These are phyloP conservation scores for Omphalotus olearius DNA, from an alignment of 1,284 basidiomycete species.

Conservation along the genomic window DNA sequence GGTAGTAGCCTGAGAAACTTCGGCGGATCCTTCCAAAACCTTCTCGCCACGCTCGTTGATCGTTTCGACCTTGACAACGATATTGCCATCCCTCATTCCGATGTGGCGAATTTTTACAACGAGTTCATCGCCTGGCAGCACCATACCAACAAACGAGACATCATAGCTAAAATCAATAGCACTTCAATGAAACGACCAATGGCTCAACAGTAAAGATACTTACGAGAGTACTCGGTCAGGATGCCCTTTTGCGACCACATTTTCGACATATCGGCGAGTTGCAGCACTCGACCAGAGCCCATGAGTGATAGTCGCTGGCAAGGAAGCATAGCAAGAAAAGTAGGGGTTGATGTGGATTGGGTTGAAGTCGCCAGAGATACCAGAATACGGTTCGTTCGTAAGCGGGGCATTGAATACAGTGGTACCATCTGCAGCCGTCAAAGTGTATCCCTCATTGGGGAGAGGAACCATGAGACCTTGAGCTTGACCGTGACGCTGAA, in stretches of 20 bases:
- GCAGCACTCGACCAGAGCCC: constrained; percentile 97
- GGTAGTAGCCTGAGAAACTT: constrained; percentile 89
- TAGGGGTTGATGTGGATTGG: constrained; percentile 99
- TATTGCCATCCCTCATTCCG: constrained; percentile 89
- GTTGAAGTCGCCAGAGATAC: constrained; percentile 95
- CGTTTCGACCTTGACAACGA: constrained; percentile 90
- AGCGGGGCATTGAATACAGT: constrained; percentile 74
- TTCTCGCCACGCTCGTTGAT: constrained; percentile 85
- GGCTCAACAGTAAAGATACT: constrained; percentile 28
- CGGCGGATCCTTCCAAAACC: constrained; percentile 88
- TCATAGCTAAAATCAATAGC: constrained; percentile 59
- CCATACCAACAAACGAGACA: constrained; percentile 95
- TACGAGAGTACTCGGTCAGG: constrained; percentile 87
- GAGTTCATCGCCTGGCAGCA: constrained; percentile 90
- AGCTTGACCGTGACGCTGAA: constrained; percentile 84
- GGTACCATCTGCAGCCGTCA: constrained; percentile 55
- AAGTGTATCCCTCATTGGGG: constrained; percentile 81
- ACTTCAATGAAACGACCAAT: constrained; percentile 13
- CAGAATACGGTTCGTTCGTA: constrained; percentile 94
- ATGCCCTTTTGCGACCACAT: constrained; percentile 88
- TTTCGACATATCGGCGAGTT: constrained; percentile 91
- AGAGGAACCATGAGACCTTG: constrained; percentile 79
- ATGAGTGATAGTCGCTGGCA: constrained; percentile 97
- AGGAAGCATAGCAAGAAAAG: constrained; percentile 90
- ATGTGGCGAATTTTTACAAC: constrained; percentile 86